phyloP scores from a whole-genome alignment of 805 yeast genomes.

The Schizosaccharomyces octosporus region DNA sequence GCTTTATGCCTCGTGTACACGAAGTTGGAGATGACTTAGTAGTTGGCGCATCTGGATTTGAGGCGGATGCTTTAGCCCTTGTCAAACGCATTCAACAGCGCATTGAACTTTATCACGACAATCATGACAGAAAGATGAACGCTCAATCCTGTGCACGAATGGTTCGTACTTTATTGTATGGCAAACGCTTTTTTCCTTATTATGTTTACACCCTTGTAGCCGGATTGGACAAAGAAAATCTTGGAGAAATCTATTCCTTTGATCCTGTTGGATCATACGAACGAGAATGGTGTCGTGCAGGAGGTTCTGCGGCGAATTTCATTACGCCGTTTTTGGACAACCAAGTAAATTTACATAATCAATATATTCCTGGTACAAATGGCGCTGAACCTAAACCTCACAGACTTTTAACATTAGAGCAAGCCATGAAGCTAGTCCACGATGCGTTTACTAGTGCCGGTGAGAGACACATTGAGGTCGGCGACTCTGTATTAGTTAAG shows the following conservation, averaged over 20 bases:
- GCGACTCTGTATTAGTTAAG: constrained; percentile 80
- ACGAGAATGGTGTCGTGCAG: constrained; percentile 91
- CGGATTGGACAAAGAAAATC: constrained; percentile 75
- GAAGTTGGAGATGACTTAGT: constrained; percentile 69
- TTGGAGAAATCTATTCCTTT: constrained; percentile 84
- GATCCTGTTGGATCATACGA: constrained; percentile 97
- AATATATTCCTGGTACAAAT: constrained; percentile 52
- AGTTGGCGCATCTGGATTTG: constrained; percentile 84
- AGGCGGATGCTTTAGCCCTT: constrained; percentile 80
- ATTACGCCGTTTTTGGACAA: constrained; percentile 95
- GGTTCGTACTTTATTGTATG: constrained; percentile 70
- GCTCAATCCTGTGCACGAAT: constrained; percentile 65
- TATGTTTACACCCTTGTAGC: constrained; percentile 88
- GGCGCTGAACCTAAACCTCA: constrained; percentile 39
- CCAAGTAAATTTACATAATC: constrained; percentile 90
- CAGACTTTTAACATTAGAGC: constrained; percentile 43
- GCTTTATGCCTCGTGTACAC: constrained; percentile 76
- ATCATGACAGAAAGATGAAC: constrained; percentile 41
- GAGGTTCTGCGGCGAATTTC: constrained; percentile 88
- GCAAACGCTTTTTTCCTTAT: constrained; percentile 88
- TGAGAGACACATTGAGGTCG: constrained; percentile 94
- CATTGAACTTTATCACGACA: constrained; percentile 68
- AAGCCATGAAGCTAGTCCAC: constrained; percentile 63
- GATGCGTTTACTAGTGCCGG: constrained; percentile 88
- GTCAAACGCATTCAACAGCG: constrained; percentile 46